Conservation (phyloP, 352 stramenopile species). For the Thalassiosira allenii region DNA sequence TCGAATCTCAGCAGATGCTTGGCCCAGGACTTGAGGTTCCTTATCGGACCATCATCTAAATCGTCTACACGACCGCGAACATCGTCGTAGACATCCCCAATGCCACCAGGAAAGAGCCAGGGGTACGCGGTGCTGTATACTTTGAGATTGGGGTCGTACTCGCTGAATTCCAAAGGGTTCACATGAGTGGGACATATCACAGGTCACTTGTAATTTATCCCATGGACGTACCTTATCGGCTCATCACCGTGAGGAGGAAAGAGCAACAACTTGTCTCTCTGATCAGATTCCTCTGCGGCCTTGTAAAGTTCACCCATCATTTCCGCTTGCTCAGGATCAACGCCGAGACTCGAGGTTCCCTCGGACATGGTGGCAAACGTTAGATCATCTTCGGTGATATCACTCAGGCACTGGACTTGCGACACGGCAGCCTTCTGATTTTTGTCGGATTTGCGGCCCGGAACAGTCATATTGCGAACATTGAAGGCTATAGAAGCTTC, state of each 20-base stretch:
- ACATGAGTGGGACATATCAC: background rate
- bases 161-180: background rate
- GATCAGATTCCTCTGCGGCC: conserved; percentile 1
- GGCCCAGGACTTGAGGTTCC: conserved; percentile 29
- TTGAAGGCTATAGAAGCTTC: background rate
- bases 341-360: no score
- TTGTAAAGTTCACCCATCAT: conserved; percentile 10
- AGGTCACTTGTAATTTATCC: conserved; percentile 1
- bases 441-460: background rate
- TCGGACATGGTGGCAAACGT: background rate
- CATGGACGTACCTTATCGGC: conserved; percentile 7
- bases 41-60: no score
- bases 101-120: conserved; percentile 43
- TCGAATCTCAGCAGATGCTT: conserved; percentile 37
- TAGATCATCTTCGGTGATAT: no score
- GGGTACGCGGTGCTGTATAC: conserved; percentile 34
- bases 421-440: no score
- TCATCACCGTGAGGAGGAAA: conserved; percentile 27
- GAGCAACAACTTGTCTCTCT: conserved; percentile 10
- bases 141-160: conserved; percentile 18
- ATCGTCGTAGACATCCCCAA: conserved; percentile 41
- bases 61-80: conserved; percentile 12
- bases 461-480: background rate
- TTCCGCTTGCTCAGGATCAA: conserved; percentile 7
- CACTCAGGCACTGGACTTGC: no score